Conservation (phyloP, 306 rosid species). For the Prosopis cineraria region DNA sequence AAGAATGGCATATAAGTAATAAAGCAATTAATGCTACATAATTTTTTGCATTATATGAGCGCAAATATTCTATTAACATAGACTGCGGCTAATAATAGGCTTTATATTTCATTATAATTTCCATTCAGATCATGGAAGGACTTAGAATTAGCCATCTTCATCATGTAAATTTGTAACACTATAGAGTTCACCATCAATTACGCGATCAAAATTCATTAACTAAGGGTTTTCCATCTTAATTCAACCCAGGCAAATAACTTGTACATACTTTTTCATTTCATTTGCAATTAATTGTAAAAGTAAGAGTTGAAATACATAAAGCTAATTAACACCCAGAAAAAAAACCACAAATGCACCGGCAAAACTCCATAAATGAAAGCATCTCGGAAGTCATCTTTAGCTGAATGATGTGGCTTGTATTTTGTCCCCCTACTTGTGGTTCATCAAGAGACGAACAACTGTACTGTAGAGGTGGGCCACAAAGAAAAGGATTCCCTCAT, state of each 20-base stretch:
- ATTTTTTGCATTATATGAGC: too few species aligned
- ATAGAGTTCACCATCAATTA: not conserved
- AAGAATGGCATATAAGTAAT: too few species aligned
- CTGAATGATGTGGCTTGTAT: not conserved
- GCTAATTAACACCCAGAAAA: not conserved
- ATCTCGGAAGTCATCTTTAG: not conserved
- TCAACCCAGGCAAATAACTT: not conserved
- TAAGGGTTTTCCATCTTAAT: not conserved
- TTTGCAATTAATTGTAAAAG: not conserved
- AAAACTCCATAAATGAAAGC: constrained; percentile 8
- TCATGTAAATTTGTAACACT: too few species aligned
- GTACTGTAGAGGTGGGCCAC: not conserved
- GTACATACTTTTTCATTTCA: not conserved
- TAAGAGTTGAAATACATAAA: not conserved
- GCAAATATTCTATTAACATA: too few species aligned
- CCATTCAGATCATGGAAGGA: not conserved
- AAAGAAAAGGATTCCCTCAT: constrained; percentile 7
- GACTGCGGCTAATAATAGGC: too few species aligned
- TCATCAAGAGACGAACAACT: not conserved
- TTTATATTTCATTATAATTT: too few species aligned
- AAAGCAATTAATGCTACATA: too few species aligned
- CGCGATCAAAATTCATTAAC: not conserved
- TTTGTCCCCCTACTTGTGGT: not conserved
- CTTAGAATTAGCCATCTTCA: not conserved
- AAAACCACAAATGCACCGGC: not conserved